A percentile compares a stretch with the other conserved stretches of the same genome.
Conservation (phyloP, 2,329 filamentous ascomycete genomes). For the Septoria petroselini region DNA sequence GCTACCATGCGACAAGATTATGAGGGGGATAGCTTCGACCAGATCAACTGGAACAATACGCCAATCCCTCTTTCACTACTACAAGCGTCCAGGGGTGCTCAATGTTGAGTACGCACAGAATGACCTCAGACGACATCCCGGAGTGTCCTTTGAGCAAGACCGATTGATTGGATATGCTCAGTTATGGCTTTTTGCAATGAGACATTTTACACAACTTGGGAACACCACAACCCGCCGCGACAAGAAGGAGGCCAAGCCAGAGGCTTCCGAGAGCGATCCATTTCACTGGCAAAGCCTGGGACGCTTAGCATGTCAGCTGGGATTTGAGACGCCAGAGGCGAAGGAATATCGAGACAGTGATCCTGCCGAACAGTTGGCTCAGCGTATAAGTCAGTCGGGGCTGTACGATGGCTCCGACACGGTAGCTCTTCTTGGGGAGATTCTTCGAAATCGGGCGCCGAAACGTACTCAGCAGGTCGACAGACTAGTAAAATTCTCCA, state of each 20-base stretch:
- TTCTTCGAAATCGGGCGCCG: not conserved
- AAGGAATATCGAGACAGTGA: not conserved
- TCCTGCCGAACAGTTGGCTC: not conserved
- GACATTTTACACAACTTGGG: constrained; percentile 16
- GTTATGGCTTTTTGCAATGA: constrained; percentile 21
- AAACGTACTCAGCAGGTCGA: not conserved
- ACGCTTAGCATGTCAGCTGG: constrained; percentile 3
- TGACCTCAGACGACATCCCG: constrained; percentile 9
- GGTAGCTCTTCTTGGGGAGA: not conserved
- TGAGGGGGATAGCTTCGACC: constrained; percentile 14
- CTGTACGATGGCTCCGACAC: not conserved
- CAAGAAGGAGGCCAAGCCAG: constrained; percentile 10
- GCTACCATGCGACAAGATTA: constrained; percentile 21
- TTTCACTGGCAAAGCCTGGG: constrained; percentile 10
- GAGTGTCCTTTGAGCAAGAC: not conserved
- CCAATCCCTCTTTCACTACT: constrained; percentile 8
- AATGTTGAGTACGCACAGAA: constrained; percentile 12
- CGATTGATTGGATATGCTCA: constrained; percentile 11
- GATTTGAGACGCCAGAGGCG: constrained; percentile 4
- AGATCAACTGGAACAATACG: constrained; percentile 5
- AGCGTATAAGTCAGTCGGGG: not conserved
- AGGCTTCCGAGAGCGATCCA: constrained; percentile 12
- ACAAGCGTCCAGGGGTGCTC: constrained; percentile 4
- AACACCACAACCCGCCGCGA: constrained; percentile 16
- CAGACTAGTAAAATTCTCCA: too few relatives aligned